Base-by-base conservation (phyloP, 2,329 filamentous ascomycete species). In the Fusarium sp. region DNA sequence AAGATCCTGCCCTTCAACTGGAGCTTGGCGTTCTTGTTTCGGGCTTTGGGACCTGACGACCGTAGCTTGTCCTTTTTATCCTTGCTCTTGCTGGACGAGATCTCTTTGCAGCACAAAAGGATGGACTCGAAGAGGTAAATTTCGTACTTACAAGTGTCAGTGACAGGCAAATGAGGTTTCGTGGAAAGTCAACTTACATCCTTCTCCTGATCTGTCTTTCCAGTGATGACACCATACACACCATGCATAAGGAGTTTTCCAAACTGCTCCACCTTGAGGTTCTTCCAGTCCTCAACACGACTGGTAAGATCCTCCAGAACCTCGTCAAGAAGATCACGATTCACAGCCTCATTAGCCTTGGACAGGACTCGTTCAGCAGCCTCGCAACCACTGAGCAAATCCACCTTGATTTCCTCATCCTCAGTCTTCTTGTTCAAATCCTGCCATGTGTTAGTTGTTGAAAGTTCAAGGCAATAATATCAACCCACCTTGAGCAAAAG, bases 121-220 rank as follows among this genome's bases (percentile, higher is more conserved):
- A 99, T 99, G 76, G 89, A 92, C 77, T 98, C 93, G 78, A 99
- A 99, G 28, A 99, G 89, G 79, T 97, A 99, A 64, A 99, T 96
- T 78, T 97, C 95, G 77, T 98, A 99, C 92, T 97, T 71, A 38
- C 15, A 23, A n/a, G 10, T 17, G 65, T 75, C 42, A 75, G 70
- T 28, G 23, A 46, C 14, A 4, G 6, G 19, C 12, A 34, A 8
- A 17, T 30, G 4, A 32, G 82, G 86, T 36, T n/a, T 17, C 19
- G 34, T 8, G 12, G 5, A 1, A 21, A n/a, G 8, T 21, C 36
- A n/a, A 65, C 72, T 77, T 80, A 95, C 92, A 79, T 97, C 94
- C 85, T 95, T 91, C 81, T 97, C 94, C 72, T 93, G 90, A 62
- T 97, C 95, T 74, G 90, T 96, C 79, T 92, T 91, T 70, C 90